Evolutionary conservation across 768 basidiomycete species (phyloP), one percentile per base, ranked within the genome.

Genomic region (Collybiopsis luxurians): DNA sequence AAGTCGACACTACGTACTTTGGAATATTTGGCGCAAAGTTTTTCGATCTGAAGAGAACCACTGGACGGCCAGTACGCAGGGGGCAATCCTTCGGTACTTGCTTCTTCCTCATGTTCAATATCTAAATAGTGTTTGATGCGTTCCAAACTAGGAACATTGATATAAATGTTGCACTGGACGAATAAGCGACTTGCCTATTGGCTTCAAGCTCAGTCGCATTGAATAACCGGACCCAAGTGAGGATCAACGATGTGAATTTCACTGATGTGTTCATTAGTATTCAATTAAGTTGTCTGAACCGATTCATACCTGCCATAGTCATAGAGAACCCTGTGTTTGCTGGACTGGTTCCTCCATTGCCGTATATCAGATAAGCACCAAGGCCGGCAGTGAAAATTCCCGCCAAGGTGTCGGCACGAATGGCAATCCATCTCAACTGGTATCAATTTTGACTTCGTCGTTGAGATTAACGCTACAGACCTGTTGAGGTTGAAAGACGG

Each of bases 41-140:
- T 78, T 53, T 84, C 79, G 2, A 81, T 79, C 5, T 71, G 66
- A 34, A 88, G 71, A 26, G 77, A 71, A 11, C 86, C 86, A 15
- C 79, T 81, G 10, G 80, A 71, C 0, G 86, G 86, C 86, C 87
- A 89, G 57, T 83, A 77, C 0, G 86, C 85, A 2, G 87, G 85
- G 2, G 86, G 86, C 36, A 71, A 67, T 40, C 79, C 78, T 10
- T 64, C 56, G n/a, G 67, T 56, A 0, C 72, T 72, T 2, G 75
- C 56, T 55, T 71, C 67, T 4, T 75, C 75, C 64, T 87, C 85
- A 50, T 83, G 81, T 36, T 86, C 84, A 55, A 85, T 83, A 31
- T 72, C 63, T n/a, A 86, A 65, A 63, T 83, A 87, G 1, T 68
- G 86, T 54, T 87, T 80, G 1, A 93, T 85, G 57, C 92, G 86